Evolutionary conservation across 1,284 basidiomycete genomes (phyloP), one percentile per base, ranked within the genome.

Genomic region (Heterobasidion occidentale): DNA sequence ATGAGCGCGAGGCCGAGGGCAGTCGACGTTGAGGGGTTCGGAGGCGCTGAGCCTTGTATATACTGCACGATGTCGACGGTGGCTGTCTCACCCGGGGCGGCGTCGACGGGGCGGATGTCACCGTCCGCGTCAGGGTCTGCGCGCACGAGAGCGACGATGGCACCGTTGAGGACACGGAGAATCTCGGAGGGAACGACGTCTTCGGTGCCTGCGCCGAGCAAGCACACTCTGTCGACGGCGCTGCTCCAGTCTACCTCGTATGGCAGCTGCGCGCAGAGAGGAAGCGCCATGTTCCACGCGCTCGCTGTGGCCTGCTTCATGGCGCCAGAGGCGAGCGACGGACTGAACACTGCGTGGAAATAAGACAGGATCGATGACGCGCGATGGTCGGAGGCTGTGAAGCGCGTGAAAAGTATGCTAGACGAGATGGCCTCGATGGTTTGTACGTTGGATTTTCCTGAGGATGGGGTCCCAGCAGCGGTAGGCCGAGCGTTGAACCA

Each of bases 301-400:
- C 58, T 59, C 9, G 77, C 77, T 11, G 71, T 73, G 9, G 69
- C 46, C 56, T 36, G 14, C 11, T 14, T 14, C 33, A 76, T 69
- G 8, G 60, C 52, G 54, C 68, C 54, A 36, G 64, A 58, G 1
- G 59, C 47, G 12, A 51, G 53, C 8, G 47, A 50, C 0, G 3
- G 61, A 47, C 2, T 80, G 74, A 62, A 86, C 84, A 0, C 54
- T n/a, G 82, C 77, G 67, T 95, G 83, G 61, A 97, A 86, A 72
- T 95, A 95, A 0, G 91, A 89, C n/a, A 95, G 72, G 27, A 89
- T 75, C 9, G 82, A 76, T 15, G 95, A 72, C 2, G 80, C 76
- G 5, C 94, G 84, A 58, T 89, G 77, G 64, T 96, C 94, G 0
- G 86, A 79, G 0, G 92, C 76, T 0, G 86, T 84, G 63, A 82